Conservation (phyloP, 192 early-diverging fungal genomes). For the Entrophospora sp. region DNA sequence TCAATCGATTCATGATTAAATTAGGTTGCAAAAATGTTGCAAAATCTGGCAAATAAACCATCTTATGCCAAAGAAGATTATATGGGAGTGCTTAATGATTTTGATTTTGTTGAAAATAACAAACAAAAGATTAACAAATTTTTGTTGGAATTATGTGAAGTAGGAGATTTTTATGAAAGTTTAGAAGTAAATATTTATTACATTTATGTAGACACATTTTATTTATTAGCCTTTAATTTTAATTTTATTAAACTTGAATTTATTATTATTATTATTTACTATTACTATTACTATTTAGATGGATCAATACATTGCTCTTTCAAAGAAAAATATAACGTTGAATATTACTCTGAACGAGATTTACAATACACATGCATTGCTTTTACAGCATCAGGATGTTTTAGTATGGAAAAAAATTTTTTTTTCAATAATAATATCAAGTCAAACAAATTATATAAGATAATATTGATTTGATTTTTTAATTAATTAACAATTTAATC, state of each 20-base stretch:
- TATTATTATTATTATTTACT: no score
- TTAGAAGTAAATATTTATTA: conserved; percentile 54
- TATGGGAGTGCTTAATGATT: conserved; percentile 80
- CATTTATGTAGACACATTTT: no score
- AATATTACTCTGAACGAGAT: conserved; percentile 93
- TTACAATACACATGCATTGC: conserved; percentile 80
- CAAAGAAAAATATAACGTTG: conserved; percentile 81
- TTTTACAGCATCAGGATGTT: conserved; percentile 73
- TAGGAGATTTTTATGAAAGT: conserved; percentile 90
- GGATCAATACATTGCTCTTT: conserved; percentile 95
- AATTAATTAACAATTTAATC: no score
- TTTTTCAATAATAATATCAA: no score
- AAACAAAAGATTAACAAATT: conserved; percentile 79
- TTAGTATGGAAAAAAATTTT: conserved; percentile 27
- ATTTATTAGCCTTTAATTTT: neutral
- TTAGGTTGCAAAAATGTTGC: conserved; percentile 85
- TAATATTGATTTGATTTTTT: no score
- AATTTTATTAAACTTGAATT: neutral
- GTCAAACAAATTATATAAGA: no score
- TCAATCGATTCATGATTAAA: no score
- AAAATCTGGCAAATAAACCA: conserved; percentile 93
- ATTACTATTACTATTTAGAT: conserved; percentile 46
- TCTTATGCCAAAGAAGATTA: conserved; percentile 85
- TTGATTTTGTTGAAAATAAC: conserved; percentile 86
- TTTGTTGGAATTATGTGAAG: conserved; percentile 87